Conservation (phyloP, 208 protist genomes). For the Leishmania tropica region DNA sequence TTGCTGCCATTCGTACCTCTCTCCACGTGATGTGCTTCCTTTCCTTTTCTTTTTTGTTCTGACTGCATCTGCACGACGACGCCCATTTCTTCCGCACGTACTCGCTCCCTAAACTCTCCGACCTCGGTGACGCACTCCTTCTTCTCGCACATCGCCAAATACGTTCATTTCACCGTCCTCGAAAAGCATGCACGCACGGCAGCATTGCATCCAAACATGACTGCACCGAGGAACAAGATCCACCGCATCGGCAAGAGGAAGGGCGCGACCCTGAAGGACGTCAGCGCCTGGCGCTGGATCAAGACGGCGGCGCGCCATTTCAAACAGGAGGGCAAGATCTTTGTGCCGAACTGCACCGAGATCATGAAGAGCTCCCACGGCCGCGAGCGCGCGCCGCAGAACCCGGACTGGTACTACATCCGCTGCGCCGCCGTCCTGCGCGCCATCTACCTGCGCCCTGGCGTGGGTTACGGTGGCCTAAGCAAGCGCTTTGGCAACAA, state of each 20-base stretch:
- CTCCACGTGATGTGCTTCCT: neutral
- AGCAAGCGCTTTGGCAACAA: constrained; percentile 94
- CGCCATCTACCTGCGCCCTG: constrained; percentile 96
- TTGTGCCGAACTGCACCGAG: constrained; percentile 96
- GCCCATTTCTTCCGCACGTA: neutral
- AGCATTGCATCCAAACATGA: constrained; percentile 30
- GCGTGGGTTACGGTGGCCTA: constrained; percentile 93
- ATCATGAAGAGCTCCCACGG: constrained; percentile 96
- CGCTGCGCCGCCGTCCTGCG: constrained; percentile 96
- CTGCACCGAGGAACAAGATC: constrained; percentile 75
- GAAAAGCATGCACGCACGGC: neutral
- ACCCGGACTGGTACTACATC: constrained; percentile 99
- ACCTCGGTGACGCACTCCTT: neutral
- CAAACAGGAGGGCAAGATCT: constrained; percentile 94
- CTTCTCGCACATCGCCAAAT: neutral
- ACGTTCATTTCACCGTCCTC: neutral
- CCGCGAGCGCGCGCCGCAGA: constrained; percentile 96
- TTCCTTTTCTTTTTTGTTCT: neutral
- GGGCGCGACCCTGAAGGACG: constrained; percentile 94
- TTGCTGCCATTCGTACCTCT: neutral
- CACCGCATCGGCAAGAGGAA: constrained; percentile 90
- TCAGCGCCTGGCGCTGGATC: constrained; percentile 96
- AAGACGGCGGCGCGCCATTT: constrained; percentile 94
- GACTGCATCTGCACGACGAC: neutral
- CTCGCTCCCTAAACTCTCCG: neutral